phyloP scores from a whole-genome alignment of 176 grass and related monocot genomes.

The Oryza longistaminata region DNA sequence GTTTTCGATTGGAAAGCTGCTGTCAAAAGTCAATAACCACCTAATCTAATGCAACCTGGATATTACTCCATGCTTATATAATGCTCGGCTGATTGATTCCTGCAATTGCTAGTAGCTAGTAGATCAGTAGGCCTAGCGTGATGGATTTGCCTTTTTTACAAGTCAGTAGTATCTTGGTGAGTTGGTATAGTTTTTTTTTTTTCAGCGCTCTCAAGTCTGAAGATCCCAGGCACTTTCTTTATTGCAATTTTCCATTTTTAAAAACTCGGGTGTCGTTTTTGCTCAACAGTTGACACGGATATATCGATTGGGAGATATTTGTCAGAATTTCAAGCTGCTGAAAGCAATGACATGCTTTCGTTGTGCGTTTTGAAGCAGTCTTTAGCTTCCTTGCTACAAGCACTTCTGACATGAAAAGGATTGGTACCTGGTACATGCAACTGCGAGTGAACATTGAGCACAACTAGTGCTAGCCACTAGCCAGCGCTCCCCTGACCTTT shows the following conservation, averaged over 20 bases:
- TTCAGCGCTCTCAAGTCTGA: neutral
- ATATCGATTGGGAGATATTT: neutral
- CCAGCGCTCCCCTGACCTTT: neutral
- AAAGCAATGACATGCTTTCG: neutral
- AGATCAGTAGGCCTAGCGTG: constrained; percentile 6
- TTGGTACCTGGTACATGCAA: neutral
- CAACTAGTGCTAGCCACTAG: neutral
- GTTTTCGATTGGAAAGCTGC: constrained; percentile 11
- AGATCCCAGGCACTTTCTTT: neutral
- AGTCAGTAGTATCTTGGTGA: neutral
- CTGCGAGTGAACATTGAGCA: neutral
- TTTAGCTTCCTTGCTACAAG: neutral
- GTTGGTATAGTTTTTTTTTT: neutral
- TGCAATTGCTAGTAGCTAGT: neutral
- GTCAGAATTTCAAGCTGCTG: neutral
- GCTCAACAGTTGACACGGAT: neutral
- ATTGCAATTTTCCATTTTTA: neutral
- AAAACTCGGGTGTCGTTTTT: neutral
- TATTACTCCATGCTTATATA: neutral
- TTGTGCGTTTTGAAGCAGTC: neutral
- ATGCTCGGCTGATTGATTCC: neutral
- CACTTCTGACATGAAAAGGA: neutral
- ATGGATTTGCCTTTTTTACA: neutral
- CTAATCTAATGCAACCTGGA: neutral
- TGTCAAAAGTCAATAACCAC: constrained; percentile 16